Evolutionary conservation across 2,329 filamentous ascomycete species (phyloP), one percentile per base, ranked within the genome.

Genomic region (Penicillium occitanis): DNA sequence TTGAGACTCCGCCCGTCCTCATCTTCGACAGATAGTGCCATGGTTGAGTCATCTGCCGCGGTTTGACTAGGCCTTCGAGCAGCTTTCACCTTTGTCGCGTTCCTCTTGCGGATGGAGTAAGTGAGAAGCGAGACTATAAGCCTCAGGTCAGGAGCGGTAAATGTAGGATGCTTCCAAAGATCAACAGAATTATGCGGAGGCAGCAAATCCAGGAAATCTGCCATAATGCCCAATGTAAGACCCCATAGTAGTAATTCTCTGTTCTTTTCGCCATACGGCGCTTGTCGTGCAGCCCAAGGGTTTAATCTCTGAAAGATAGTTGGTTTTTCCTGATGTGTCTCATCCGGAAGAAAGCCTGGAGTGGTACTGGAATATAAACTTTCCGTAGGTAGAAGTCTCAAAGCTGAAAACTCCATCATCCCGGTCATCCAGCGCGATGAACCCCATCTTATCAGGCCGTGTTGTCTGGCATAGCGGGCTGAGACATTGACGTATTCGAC

Each of bases 141-240:
- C 5, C 85, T 80, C 3, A 90, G 80, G 71, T 91, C 89, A 65
- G 81, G 82, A 1, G 85, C 82, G 0, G 88, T 89, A 72, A 91
- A 90, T 0, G 87, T 90, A 0, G 89, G 89, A 71, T 90, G 90
- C 35, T 84, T 84, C 88, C 88, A 91, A 30, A 90, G 74, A 40
- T 85, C 78, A 3, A 90, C 82, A 1, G 87, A 84, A 63, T 85
- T 86, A 68, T 84, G 80, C 1, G 88, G 87, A n/a, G 88, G 88
- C 3, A 90, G 77, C 71, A 89, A 83, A 69, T 90, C 87, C 28
- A 91, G 80, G 69, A 91, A 87, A 74, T 91, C 89, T 17, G 86
- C 86, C 46, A 90, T 76, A 37, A 91, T 85, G 5, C 88, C 88
- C 1, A 91, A 79, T 0, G 89, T 90, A 40, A 91, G 74, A 0